Conservation (phyloP, 2,329 filamentous ascomycete species). For the Calcarisporium arbuscula region DNA sequence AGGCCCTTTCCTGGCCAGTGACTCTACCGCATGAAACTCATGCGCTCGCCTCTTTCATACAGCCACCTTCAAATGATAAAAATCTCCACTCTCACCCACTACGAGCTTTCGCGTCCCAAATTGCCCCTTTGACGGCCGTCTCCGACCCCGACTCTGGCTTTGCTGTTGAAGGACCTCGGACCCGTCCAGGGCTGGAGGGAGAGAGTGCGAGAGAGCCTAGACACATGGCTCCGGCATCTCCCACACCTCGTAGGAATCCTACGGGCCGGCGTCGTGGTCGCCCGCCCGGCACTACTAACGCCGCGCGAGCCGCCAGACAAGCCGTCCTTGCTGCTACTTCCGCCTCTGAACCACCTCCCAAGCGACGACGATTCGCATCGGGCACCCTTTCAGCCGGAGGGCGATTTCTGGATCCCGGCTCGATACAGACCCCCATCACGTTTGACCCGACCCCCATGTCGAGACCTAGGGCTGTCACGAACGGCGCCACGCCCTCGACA, state of each 20-base stretch:
- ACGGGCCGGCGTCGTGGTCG: conserved; percentile 41
- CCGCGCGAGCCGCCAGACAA: conserved; percentile 32
- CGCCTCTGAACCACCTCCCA: conserved; percentile 56
- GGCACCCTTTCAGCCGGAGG: conserved; percentile 83
- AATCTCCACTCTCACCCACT: conserved; percentile 20
- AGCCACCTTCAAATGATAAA: conserved; percentile 15
- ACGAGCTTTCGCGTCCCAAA: conserved; percentile 25
- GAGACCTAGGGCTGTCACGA: conserved; percentile 43
- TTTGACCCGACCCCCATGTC: conserved; percentile 36
- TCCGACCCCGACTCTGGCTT: conserved; percentile 12
- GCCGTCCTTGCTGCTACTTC: conserved; percentile 24
- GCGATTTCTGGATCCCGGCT: conserved; percentile 70
- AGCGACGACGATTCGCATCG: conserved; percentile 73
- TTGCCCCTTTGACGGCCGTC: conserved; percentile 16
- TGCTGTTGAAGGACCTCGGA: conserved; percentile 4
- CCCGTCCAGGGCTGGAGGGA: conserved; percentile 1
- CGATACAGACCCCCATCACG: conserved; percentile 48
- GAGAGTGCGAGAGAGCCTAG: background rate
- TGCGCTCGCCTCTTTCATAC: conserved; percentile 9
- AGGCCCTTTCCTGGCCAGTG: conserved; percentile 13
- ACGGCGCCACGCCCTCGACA: conserved; percentile 30
- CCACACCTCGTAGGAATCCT: conserved; percentile 34
- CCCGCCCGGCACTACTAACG: conserved; percentile 37
- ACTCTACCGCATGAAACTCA: conserved; percentile 13
- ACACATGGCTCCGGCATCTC: conserved; percentile 26